Percentiles rank a stretch among this genome's conserved stretches.
Evolutionary conservation across 2,329 filamentous ascomycete species (phyloP).

Genomic region (Canariomyces notabilis): DNA sequence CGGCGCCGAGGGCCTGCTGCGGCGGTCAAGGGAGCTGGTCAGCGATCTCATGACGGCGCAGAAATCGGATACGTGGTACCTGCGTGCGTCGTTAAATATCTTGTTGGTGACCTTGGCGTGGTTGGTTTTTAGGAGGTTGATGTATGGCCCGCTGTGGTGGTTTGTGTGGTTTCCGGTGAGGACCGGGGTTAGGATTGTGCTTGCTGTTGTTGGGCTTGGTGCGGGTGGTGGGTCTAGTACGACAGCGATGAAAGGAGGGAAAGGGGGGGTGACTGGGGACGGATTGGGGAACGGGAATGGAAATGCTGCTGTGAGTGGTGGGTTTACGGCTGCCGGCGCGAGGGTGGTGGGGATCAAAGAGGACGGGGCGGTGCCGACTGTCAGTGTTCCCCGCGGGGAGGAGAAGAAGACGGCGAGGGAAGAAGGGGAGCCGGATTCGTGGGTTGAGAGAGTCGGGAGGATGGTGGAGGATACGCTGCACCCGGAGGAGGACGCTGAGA

Average conservation of each 20-base stretch:
- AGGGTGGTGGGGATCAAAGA: constrained; percentile 30
- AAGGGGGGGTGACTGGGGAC: constrained; percentile 17
- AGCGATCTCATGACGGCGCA: constrained; percentile 76
- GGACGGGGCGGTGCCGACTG: constrained; percentile 45
- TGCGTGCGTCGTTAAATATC: constrained; percentile 83
- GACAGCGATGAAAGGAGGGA: too few relatives aligned
- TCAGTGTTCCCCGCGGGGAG: constrained; percentile 37
- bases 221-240: constrained; percentile 26
- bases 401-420: constrained; percentile 22
- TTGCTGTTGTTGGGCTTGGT: constrained; percentile 25
- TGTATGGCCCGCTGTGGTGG: constrained; percentile 92
- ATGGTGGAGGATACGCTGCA: constrained; percentile 33
- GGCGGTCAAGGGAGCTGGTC: constrained; percentile 68
- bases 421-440: constrained; percentile 32
- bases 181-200: constrained; percentile 57
- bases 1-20: constrained; percentile 70
- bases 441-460: constrained; percentile 51
- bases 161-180: constrained; percentile 78
- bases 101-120: constrained; percentile 72
- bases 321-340: constrained; percentile 17
- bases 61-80: constrained; percentile 97
- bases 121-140: constrained; percentile 75
- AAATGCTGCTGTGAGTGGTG: constrained; percentile 23
- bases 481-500: constrained; percentile 28
- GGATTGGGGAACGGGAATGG: constrained; percentile 20